Evolutionary conservation across 2,329 filamentous ascomycete species (phyloP), one percentile per base, ranked within the genome.

Genomic region (Exophiala mesophila): DNA sequence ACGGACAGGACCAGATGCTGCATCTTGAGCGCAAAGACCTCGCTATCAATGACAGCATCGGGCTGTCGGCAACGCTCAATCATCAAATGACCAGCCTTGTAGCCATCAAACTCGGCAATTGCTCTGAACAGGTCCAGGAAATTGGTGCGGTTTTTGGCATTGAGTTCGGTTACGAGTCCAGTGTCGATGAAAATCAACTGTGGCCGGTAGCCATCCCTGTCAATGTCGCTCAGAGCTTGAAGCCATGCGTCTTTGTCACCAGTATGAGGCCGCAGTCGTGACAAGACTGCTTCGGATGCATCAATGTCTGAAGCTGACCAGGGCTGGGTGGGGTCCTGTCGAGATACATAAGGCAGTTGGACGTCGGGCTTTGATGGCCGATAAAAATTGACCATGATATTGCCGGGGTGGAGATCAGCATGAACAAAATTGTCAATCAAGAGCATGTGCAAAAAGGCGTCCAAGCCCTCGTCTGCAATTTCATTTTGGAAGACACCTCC

Each of bases 361-460:
- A 94, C 69, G 36, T 83, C 78, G 0, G 90, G 77, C 48, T 82
- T 76, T 10, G 81, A 79, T 0, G 89, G 81, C 57, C 90, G 82
- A 66, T 97, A 96, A 69, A 98, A 98, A 50, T 94, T 88, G 34
- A 98, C 90, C 89, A 98, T 97, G 66, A 98, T 97, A 63, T 98
- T 98, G 18, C 92, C 92, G 0, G 92, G 92, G 61, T 98, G 92
- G 20, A 98, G 70, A 61, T 98, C 92, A 4, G 92, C 90, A 60
- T 98, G 92, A 18, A 96, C 83, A 63, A 98, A 98, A 63, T 98
- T 98, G 64, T 98, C 92, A 28, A 98, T 83, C 9, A 98, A 74
- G 12, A 98, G 71, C 92, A 98, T 98, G 57, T 89, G 87, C 36
- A 98, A 68, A 64, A 98, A 98, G 3, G 90, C 89, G 61, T 98